A percentile compares a stretch with the other conserved stretches of the same genome.
These are phyloP conservation scores for Eustoma russellianum DNA, from an alignment of 257 asterid genomes.

Conservation along the genomic window DNA sequence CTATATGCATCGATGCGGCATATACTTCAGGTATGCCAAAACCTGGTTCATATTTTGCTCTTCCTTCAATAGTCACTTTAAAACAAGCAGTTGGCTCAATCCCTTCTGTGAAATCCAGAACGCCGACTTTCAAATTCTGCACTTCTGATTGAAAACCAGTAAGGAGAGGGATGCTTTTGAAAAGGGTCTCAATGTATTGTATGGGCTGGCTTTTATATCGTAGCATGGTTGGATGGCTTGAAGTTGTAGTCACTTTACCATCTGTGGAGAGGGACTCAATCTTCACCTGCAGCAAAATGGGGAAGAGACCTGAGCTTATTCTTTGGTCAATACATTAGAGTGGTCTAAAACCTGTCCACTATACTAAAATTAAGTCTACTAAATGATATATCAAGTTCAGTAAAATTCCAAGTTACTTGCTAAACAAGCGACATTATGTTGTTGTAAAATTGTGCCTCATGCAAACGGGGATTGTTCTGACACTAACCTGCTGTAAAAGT, in stretches of 20 bases:
- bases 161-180: slow-evolving; percentile 36
- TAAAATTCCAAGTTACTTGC: too few relatives aligned
- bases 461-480: too few relatives aligned
- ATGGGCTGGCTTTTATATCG: slow-evolving; percentile 42
- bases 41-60: slow-evolving; percentile 40
- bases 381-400: too few relatives aligned
- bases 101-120: slow-evolving; percentile 30
- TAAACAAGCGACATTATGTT: too few relatives aligned
- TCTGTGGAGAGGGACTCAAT: slow-evolving; percentile 36
- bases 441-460: too few relatives aligned
- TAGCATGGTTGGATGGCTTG: slow-evolving; percentile 48
- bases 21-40: slow-evolving; percentile 53
- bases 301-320: neutral
- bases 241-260: slow-evolving; percentile 25
- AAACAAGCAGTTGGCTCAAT: slow-evolving; percentile 26
- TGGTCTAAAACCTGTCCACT: too few relatives aligned
- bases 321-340: neutral
- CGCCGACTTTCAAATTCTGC: slow-evolving; percentile 29
- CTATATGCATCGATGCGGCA: slow-evolving; percentile 27
- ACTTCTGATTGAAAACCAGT: slow-evolving; percentile 46
- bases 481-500: too few relatives aligned
- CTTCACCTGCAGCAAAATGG: slow-evolving; percentile 28
- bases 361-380: too few relatives aligned
- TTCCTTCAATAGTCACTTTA: slow-evolving; percentile 38
- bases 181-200: slow-evolving; percentile 23